A percentile compares a stretch with the other conserved stretches of the same genome.
Conservation (phyloP, 352 stramenopile genomes). For the Salisapilia sapeloensis region DNA sequence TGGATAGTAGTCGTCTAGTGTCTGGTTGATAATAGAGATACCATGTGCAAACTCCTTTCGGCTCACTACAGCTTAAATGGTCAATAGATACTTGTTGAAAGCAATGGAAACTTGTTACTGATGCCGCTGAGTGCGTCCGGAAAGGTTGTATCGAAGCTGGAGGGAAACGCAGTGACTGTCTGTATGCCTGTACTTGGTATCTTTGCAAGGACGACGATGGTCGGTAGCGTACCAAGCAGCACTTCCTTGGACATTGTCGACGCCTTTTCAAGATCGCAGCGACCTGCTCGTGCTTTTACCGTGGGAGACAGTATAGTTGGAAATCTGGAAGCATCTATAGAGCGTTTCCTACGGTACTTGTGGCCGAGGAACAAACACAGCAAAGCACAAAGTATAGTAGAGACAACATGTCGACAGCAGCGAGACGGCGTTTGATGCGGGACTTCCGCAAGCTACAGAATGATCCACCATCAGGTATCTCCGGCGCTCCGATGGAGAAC, state of each 20-base stretch:
- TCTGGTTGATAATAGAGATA: conserved; percentile 62
- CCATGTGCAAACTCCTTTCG: conserved; percentile 63
- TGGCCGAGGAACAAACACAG: conserved; percentile 6
- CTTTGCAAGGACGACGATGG: conserved; percentile 34
- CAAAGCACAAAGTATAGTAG: conserved; percentile 2
- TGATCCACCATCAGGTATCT: conserved; percentile 94
- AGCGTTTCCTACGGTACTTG: too few species aligned
- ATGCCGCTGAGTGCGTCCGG: conserved; percentile 43
- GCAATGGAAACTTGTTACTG: conserved; percentile 12
- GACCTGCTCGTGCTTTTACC: too few species aligned
- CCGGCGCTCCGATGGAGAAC: conserved; percentile 94
- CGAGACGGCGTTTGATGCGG: conserved; percentile 90
- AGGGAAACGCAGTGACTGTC: conserved; percentile 35
- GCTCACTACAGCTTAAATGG: conserved; percentile 14
- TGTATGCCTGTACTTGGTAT: conserved; percentile 21
- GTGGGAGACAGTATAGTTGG: too few species aligned
- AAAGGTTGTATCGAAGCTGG: conserved; percentile 34
- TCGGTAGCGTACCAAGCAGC: conserved; percentile 23
- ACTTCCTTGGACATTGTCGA: conserved; percentile 34
- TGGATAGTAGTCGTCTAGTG: conserved; percentile 49
- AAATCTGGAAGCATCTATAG: too few species aligned
- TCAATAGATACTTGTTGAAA: neutral
- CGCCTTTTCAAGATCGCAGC: too few species aligned
- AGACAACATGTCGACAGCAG: conserved; percentile 85
- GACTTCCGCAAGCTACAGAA: conserved; percentile 97